phyloP scores from a whole-genome alignment of 495 filamentous ascomycete species.

The Penicillium paradoxum region DNA sequence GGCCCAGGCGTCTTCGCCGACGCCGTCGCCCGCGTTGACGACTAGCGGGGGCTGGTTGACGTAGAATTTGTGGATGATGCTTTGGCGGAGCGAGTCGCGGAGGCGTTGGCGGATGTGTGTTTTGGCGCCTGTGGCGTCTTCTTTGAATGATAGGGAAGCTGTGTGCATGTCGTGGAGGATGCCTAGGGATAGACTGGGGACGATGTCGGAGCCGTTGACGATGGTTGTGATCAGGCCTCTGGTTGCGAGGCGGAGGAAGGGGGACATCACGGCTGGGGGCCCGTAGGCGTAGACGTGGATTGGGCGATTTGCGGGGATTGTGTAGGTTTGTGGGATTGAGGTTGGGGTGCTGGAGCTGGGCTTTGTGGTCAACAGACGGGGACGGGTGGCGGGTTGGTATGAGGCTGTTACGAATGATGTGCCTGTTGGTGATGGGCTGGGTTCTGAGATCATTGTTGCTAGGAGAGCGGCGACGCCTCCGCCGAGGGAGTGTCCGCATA shows the following conservation, averaged over 20 bases:
- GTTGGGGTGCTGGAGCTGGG: constrained; percentile 10
- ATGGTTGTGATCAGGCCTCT: constrained; percentile 72
- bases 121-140: constrained; percentile 59
- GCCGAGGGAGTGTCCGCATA: constrained; percentile 74
- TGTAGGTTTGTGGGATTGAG: constrained; percentile 27
- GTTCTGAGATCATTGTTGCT: constrained; percentile 68
- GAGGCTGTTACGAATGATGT: constrained; percentile 52
- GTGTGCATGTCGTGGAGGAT: constrained; percentile 72
- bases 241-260: constrained; percentile 64
- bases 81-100: constrained; percentile 54
- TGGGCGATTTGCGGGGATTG: constrained; percentile 59
- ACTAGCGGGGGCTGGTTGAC: constrained; percentile 41
- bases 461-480: constrained; percentile 71
- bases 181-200: constrained; percentile 69
- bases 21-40: constrained; percentile 40
- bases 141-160: constrained; percentile 65
- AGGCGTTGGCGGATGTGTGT: constrained; percentile 61
- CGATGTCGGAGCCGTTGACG: constrained; percentile 67
- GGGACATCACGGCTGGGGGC: constrained; percentile 67
- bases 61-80: constrained; percentile 44
- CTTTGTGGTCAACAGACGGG: constrained; percentile 35
- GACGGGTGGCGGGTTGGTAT: constrained; percentile 29
- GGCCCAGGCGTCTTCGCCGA: constrained; percentile 66
- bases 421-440: constrained; percentile 43
- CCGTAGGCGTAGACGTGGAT: constrained; percentile 80